Evolutionary conservation across 768 basidiomycete species (phyloP), one percentile per base, ranked within the genome.

Genomic region (Sporobolomyces roseus): DNA sequence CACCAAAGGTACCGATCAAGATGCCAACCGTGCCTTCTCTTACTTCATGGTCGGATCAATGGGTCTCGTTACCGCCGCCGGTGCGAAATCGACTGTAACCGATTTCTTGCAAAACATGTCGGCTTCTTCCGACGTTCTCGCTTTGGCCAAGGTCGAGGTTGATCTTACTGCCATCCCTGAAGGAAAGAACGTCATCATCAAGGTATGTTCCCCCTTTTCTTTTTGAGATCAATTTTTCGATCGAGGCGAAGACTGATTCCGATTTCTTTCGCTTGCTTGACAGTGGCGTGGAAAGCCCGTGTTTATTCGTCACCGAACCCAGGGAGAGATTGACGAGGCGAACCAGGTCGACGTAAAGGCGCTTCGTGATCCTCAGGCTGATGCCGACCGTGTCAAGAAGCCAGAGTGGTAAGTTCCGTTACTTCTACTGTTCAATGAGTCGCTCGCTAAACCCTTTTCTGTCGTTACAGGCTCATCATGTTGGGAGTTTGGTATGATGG

Each of bases 211-310:
- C 12, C 4, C 19, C 29, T 7, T n/a, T 23, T 0, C 16, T 2
- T 36, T 36, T 45, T 23, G 32, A 14, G 25, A 41, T 2, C 45
- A 45, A 27, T 32, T 60, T 52, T 55, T 21, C 59, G n/a, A n/a
- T n/a, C n/a, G n/a, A n/a, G n/a, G n/a, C n/a, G n/a, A n/a, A n/a
- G n/a, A n/a, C n/a, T 38, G 36, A 29, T 38, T 63, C 70, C 77
- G 10, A 16, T n/a, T 67, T 76, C 75, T 76, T 72, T 78, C 64
- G 76, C 77, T 66, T 76, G 73, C 32, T 41, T 17, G 7, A 21
- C 65, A 66, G 83, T 99, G 96, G 96, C 90, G 96, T 77, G 96
- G 96, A 79, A 99, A 99, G 84, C 96, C 96, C 73, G 96, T 99
- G 62, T 98, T 98, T 84, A 92, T 99, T 79, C 86, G 96, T 74